Base-by-base conservation (phyloP, 257 asterid species). In the Nicotiana obtusifolia region DNA sequence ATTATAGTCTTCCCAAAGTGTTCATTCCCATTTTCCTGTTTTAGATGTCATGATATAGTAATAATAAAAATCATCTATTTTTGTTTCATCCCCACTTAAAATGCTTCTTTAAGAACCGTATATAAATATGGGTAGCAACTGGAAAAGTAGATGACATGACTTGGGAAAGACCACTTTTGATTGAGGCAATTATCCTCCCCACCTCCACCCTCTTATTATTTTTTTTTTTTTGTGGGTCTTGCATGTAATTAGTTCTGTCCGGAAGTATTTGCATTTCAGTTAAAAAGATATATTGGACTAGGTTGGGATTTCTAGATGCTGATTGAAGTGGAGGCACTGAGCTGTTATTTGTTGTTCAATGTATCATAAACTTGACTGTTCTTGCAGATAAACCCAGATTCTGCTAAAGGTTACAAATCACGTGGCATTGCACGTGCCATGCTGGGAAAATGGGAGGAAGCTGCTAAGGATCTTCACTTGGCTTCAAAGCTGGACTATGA, bases 341-440 rank as follows among this genome's bases (percentile, higher is more conserved):
- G 62, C n/a, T 67, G 76, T 52, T 26, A 56, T 30, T 56, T 47
- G 2, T 10, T 65, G 59, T 60, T 69, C 15, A 37, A 30, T 41
- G 28, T n/a, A 62, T 85, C n/a, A 80, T 37, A n/a, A 16, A 64
- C 14, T 71, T 65, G 10, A 17, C 83, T 13, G 54, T 76, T 44
- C 41, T 54, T 69, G 24, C 90, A 95, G 99, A 91, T 95, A 80
- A 95, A 95, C 83, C 95, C 99, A 31, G 99, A 95, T 86, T 95
- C 99, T 83, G 99, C 99, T 49, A 95, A 93, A 87, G 99, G 98
- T 79, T 95, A 95, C 87, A 95, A 95, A 87, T 88, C 98, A 7
- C 97, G 97, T 11, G 99, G 99, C 82, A 90, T 95, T 78, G 98
- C 99, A 37, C 83, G 87, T 10, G 90, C 97, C 35, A 92, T 92